phyloP scores from a whole-genome alignment of 1,284 basidiomycete genomes.

The Ganoderma resinaceum region DNA sequence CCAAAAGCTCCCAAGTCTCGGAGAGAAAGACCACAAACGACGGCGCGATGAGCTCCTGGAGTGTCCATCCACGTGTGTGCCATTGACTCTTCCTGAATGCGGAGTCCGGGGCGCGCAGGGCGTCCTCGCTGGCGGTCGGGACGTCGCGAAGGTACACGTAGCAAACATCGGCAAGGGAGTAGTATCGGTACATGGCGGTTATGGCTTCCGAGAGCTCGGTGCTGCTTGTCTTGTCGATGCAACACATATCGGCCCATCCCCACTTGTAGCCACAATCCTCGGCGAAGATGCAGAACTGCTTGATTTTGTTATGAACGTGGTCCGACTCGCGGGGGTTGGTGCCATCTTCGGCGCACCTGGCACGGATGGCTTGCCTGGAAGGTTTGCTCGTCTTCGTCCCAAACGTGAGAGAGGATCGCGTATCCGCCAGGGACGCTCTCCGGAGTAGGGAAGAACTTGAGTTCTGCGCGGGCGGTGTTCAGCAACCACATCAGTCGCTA shows the following conservation, averaged over 20 bases:
- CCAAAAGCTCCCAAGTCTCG: background rate
- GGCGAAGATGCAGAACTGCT: background rate
- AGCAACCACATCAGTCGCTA: background rate
- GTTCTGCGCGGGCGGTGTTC: background rate
- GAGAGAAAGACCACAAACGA: background rate
- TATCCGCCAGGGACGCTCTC: background rate
- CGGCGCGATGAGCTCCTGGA: slow-evolving; percentile 2
- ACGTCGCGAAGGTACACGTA: background rate
- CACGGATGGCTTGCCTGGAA: slow-evolving; percentile 1
- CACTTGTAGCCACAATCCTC: background rate
- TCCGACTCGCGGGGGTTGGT: background rate
- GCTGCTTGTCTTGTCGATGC: slow-evolving; percentile 10
- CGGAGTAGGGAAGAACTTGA: background rate
- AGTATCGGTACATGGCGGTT: background rate
- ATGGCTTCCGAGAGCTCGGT: slow-evolving; percentile 1
- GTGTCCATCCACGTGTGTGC: background rate
- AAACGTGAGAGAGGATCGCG: slow-evolving; percentile 9
- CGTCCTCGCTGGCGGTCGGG: background rate
- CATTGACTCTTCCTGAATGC: background rate
- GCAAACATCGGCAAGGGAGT: background rate
- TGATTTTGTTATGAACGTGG: background rate
- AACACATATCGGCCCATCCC: slow-evolving; percentile 3
- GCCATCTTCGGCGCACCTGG: background rate
- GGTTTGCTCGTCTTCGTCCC: background rate
- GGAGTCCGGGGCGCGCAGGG: background rate